Evolutionary conservation across 1,139 yeast genomes (phyloP).

Genomic region (Debaryomyces coudertii): DNA sequence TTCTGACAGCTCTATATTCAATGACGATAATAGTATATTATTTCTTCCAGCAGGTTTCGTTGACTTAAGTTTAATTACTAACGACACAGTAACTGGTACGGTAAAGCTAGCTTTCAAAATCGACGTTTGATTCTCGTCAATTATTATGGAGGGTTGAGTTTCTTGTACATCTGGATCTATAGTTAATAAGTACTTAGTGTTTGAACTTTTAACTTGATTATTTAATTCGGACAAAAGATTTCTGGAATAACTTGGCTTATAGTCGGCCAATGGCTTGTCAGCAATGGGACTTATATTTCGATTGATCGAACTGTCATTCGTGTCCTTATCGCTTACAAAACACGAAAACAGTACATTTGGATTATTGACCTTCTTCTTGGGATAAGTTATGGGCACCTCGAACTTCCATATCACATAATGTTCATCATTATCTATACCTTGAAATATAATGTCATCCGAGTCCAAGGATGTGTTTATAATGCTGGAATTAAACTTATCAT

Average conservation of each 20-base stretch:
- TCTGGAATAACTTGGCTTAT: conserved; percentile 22
- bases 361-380: conserved; percentile 34
- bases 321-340: conserved; percentile 21
- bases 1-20: conserved; percentile 59
- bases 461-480: conserved; percentile 21
- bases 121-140: neutral
- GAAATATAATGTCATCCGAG: conserved; percentile 18
- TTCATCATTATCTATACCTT: conserved; percentile 13
- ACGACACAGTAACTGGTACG: conserved; percentile 29
- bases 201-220: conserved; percentile 16
- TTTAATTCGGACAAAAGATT: conserved; percentile 32
- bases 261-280: conserved; percentile 22
- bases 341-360: conserved; percentile 36
- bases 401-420: conserved; percentile 36
- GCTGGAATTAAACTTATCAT: conserved; percentile 17
- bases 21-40: conserved; percentile 52
- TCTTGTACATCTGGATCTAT: conserved; percentile 8
- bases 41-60: conserved; percentile 60
- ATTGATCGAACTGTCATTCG: conserved; percentile 3
- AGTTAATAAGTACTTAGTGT: conserved; percentile 1
- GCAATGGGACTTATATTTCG: neutral
- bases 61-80: conserved; percentile 58
- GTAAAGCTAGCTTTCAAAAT: conserved; percentile 3
- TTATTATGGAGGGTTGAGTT: conserved; percentile 1
- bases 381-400: conserved; percentile 39